A percentile compares a stretch with the other conserved stretches of the same genome.
Evolutionary conservation across 371 early-diverging fungal species (phyloP).

Genomic region (Thermomucor indicae-seudaticae): DNA sequence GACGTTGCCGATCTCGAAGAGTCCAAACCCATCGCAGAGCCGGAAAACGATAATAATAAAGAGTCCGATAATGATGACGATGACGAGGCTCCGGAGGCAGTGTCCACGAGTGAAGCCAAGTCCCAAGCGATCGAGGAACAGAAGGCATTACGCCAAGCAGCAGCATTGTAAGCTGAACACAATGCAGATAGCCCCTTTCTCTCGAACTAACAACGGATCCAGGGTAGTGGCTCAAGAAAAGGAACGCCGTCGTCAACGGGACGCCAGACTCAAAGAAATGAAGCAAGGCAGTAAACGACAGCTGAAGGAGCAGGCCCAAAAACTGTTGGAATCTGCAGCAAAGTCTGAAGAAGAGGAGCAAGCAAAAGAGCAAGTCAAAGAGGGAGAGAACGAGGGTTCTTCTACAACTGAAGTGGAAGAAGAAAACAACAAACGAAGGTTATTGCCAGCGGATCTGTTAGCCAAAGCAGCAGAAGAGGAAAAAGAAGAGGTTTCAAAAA

Average conservation of each 20-base stretch:
- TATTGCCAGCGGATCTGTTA: conserved; percentile 31
- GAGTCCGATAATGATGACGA: not conserved
- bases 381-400: conserved; percentile 2
- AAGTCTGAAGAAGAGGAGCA: conserved; percentile 16
- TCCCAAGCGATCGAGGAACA: not conserved
- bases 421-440: conserved; percentile 7
- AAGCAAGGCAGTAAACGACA: conserved; percentile 35
- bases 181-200: not conserved
- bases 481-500: conserved; percentile 25
- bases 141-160: not conserved
- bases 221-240: conserved; percentile 30
- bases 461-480: conserved; percentile 37
- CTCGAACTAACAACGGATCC: not conserved
- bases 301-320: conserved; percentile 5
- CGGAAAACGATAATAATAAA: not conserved
- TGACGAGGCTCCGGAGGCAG: not conserved
- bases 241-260: conserved; percentile 42
- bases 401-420: conserved; percentile 10
- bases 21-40: not conserved
- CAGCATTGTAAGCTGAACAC: not conserved
- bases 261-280: conserved; percentile 42
- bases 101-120: not conserved
- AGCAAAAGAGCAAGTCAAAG: conserved; percentile 9
- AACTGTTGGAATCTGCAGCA: conserved; percentile 2
- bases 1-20: too few relatives aligned